Evolutionary conservation across 2,329 filamentous ascomycete genomes (phyloP).

Genomic region (Microsporum canis): DNA sequence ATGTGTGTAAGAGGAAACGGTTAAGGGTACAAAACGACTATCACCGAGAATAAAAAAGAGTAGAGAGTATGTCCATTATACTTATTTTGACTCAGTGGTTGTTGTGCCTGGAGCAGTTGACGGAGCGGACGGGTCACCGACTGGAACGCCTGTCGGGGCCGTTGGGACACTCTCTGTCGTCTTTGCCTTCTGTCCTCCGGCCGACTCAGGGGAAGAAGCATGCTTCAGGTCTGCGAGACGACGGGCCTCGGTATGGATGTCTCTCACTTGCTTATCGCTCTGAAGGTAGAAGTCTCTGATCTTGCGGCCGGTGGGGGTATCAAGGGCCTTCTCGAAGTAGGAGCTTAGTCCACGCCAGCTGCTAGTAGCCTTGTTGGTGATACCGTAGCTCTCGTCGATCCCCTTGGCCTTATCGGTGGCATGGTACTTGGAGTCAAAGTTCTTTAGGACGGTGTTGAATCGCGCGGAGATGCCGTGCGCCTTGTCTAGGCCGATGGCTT

Average conservation of each 20-base stretch:
- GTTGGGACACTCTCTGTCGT: conserved; percentile 13
- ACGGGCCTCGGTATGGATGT: conserved; percentile 84
- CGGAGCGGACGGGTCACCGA: background rate
- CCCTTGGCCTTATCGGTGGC: conserved; percentile 76
- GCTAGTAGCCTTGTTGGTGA: conserved; percentile 59
- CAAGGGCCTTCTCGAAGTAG: conserved; percentile 90
- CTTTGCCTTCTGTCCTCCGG: conserved; percentile 31
- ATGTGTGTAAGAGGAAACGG: background rate
- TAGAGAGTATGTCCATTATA: background rate
- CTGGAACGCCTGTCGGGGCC: conserved; percentile 12
- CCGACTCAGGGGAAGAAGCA: conserved; percentile 28
- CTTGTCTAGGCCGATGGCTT: conserved; percentile 75
- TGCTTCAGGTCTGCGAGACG: conserved; percentile 80
- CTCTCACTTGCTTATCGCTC: conserved; percentile 76
- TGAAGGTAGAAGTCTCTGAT: conserved; percentile 79
- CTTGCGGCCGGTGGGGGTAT: conserved; percentile 78
- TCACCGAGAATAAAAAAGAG: background rate
- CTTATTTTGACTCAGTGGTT: background rate
- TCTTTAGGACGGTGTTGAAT: conserved; percentile 65
- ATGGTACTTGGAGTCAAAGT: conserved; percentile 76
- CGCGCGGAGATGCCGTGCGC: conserved; percentile 74
- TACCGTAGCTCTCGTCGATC: conserved; percentile 72
- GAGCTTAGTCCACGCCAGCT: conserved; percentile 59
- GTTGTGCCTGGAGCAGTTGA: background rate
- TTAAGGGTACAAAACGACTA: background rate